Conservation (phyloP, 2,329 filamentous ascomycete species). For the Diaporthe citrichinensis region DNA sequence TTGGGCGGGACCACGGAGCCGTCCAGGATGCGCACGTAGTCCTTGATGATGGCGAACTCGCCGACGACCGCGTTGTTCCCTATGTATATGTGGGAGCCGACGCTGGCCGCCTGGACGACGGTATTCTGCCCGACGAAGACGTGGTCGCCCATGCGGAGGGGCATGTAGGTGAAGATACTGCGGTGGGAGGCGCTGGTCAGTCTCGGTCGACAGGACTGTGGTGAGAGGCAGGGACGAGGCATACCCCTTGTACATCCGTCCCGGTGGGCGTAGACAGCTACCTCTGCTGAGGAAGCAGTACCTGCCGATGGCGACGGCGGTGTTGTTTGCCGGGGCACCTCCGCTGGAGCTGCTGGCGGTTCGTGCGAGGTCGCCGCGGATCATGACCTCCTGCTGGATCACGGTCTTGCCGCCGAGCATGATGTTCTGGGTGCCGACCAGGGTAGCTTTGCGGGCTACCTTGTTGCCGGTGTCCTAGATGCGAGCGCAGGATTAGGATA, state of each 20-base stretch:
- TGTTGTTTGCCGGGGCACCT: constrained; percentile 64
- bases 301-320: constrained; percentile 87
- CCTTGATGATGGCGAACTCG: constrained; percentile 92
- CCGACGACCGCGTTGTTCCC: constrained; percentile 83
- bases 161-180: constrained; percentile 82
- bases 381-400: constrained; percentile 94
- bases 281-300: constrained; percentile 90
- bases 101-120: constrained; percentile 85
- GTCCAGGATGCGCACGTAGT: constrained; percentile 90
- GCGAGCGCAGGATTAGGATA: constrained; percentile 9
- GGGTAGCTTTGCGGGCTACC: constrained; percentile 90
- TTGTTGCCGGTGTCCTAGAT: constrained; percentile 96
- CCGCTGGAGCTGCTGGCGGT: constrained; percentile 60
- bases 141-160: constrained; percentile 93
- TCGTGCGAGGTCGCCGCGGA: constrained; percentile 87
- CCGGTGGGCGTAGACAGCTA: constrained; percentile 85
- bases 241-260: constrained; percentile 82
- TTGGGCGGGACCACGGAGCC: constrained; percentile 86
- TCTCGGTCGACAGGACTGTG: not conserved
- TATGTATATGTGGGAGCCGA: constrained; percentile 90
- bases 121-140: constrained; percentile 86
- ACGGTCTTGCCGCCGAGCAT: constrained; percentile 97
- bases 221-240: constrained; percentile 34
- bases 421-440: constrained; percentile 97
- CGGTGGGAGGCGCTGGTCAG: not conserved